Evolutionary conservation across 352 stramenopile species (phyloP).

Genomic region (Pythium aphanidermatum): DNA sequence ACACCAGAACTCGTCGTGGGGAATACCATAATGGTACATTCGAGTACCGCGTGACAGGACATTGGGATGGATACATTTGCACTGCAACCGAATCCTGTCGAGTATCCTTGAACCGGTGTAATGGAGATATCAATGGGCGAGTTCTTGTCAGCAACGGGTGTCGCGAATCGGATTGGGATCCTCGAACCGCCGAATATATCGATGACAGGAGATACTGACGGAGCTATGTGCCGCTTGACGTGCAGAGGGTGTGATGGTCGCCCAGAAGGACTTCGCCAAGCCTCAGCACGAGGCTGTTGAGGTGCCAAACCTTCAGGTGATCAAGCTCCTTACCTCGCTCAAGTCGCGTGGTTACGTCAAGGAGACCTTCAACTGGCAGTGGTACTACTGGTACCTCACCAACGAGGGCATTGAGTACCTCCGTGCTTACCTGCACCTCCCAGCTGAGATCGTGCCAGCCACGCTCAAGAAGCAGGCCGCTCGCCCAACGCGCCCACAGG

Average conservation of each 20-base stretch:
- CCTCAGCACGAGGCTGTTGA: conserved; percentile 96
- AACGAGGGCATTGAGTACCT: conserved; percentile 99
- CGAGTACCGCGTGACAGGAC: no score
- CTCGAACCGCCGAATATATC: no score
- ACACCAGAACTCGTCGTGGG: no score
- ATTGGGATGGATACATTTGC: no score
- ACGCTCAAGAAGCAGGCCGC: conserved; percentile 97
- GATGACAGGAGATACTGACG: not conserved
- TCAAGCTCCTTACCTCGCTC: conserved; percentile 98
- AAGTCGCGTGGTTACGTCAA: conserved; percentile 96
- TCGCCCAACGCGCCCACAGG: conserved; percentile 72
- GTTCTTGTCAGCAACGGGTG: no score
- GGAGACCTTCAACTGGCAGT: conserved; percentile 99
- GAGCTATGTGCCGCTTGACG: conserved; percentile 4
- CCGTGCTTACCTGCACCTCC: conserved; percentile 96
- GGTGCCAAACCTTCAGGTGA: conserved; percentile 98
- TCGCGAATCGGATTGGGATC: no score
- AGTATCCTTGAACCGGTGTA: no score
- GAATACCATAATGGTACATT: no score
- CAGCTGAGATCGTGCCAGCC: conserved; percentile 97
- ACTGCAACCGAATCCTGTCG: no score
- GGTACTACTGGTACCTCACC: conserved; percentile 99
- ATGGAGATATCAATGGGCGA: no score
- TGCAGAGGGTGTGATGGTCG: conserved; percentile 86
- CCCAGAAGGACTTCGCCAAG: conserved; percentile 86